Percentiles rank a stretch among this genome's conserved stretches.
phyloP scores from a whole-genome alignment of 495 filamentous ascomycete species.

The Podospora fimiseda region DNA sequence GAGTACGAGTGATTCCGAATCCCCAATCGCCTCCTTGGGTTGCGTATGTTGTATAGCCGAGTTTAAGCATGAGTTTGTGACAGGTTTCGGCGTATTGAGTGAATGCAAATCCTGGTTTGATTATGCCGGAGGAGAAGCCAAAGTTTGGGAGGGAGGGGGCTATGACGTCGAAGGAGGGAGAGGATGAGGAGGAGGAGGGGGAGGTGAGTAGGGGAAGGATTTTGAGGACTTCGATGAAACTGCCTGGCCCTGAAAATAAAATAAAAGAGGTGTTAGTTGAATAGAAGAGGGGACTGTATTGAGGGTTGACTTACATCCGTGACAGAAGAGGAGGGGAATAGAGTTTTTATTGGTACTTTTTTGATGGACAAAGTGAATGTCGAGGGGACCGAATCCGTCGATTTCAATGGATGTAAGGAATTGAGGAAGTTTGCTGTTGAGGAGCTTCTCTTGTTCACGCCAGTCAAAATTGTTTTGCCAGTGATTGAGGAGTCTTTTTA shows the following conservation, averaged over 20 bases:
- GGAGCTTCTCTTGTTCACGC: constrained; percentile 37
- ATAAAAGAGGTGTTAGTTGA: not conserved
- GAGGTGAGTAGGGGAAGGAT: constrained; percentile 51
- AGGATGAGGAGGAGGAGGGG: constrained; percentile 26
- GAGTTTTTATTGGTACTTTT: constrained; percentile 36
- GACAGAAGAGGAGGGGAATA: constrained; percentile 51
- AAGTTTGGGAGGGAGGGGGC: constrained; percentile 58
- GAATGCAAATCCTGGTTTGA: constrained; percentile 15
- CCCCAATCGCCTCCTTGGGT: constrained; percentile 70
- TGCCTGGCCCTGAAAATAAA: constrained; percentile 53
- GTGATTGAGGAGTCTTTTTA: constrained; percentile 44
- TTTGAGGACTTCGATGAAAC: constrained; percentile 61
- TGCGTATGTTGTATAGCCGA: constrained; percentile 25
- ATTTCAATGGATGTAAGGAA: constrained; percentile 46
- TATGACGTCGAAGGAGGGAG: constrained; percentile 56
- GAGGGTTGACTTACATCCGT: constrained; percentile 43
- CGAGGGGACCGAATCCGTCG: constrained; percentile 40
- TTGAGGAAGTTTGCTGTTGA: constrained; percentile 50
- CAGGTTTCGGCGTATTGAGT: constrained; percentile 9
- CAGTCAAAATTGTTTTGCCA: constrained; percentile 46
- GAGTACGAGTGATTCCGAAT: constrained; percentile 51
- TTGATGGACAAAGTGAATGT: constrained; percentile 52
- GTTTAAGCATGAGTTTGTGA: constrained; percentile 15
- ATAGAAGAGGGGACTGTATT: too few relatives aligned
- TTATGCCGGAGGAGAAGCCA: constrained; percentile 7